Conservation (phyloP, 495 filamentous ascomycete genomes). For the Xylaria palmicola region DNA sequence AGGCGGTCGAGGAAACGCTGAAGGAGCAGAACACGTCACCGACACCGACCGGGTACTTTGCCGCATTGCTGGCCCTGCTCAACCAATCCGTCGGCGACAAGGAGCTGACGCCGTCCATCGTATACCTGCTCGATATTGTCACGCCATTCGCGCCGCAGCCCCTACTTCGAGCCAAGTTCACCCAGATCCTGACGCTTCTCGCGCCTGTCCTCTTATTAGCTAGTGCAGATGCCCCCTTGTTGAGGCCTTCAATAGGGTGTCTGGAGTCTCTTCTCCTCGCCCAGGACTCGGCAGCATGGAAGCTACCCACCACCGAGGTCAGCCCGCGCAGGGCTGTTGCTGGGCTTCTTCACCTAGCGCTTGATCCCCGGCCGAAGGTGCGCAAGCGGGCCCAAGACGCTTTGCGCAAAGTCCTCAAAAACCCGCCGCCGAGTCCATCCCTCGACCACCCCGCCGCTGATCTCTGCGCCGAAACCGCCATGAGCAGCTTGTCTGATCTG, state of each 20-base stretch:
- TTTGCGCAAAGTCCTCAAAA: slow-evolving; percentile 74
- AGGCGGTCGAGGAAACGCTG: slow-evolving; percentile 88
- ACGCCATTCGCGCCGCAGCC: slow-evolving; percentile 78
- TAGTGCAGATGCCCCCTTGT: slow-evolving; percentile 83
- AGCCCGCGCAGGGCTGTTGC: slow-evolving; percentile 86
- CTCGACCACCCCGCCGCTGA: slow-evolving; percentile 91
- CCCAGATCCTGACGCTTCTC: slow-evolving; percentile 83
- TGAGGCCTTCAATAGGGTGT: slow-evolving; percentile 87
- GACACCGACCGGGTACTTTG: slow-evolving; percentile 89
- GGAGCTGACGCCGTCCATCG: slow-evolving; percentile 79
- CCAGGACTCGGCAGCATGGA: slow-evolving; percentile 86
- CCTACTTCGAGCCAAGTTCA: slow-evolving; percentile 87
- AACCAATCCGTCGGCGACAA: slow-evolving; percentile 75
- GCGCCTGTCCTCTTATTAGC: slow-evolving; percentile 75
- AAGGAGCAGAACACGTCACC: slow-evolving; percentile 78
- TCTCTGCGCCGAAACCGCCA: slow-evolving; percentile 89
- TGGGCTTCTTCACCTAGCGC: slow-evolving; percentile 76
- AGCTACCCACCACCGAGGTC: slow-evolving; percentile 75
- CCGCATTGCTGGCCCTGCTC: slow-evolving; percentile 88
- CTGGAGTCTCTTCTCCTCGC: slow-evolving; percentile 83
- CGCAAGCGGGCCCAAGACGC: slow-evolving; percentile 93
- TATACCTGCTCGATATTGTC: slow-evolving; percentile 93
- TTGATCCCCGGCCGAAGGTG: slow-evolving; percentile 92
- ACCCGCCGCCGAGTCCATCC: slow-evolving; percentile 82
- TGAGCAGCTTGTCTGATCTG: slow-evolving; percentile 71